Evolutionary conservation across 352 stramenopile species (phyloP).

Genomic region (Peronosclerospora sorghi): DNA sequence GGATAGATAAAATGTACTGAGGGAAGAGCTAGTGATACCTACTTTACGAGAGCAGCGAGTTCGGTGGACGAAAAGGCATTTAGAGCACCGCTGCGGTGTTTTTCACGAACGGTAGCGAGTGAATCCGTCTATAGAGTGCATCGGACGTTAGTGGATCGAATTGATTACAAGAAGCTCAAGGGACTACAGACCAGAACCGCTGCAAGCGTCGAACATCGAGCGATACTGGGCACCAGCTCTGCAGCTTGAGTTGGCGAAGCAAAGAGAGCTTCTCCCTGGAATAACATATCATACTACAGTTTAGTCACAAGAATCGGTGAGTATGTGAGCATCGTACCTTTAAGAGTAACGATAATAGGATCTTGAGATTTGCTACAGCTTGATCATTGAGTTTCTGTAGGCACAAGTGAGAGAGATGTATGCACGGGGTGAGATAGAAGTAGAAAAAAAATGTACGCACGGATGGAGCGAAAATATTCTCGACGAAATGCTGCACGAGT

Average conservation of each 20-base stretch:
- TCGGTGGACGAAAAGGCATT: constrained; percentile 31
- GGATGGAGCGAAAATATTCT: constrained; percentile 34
- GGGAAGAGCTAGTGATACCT: background rate
- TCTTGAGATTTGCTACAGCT: constrained; percentile 29
- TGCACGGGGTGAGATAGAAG: background rate
- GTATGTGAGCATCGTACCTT: constrained; percentile 22
- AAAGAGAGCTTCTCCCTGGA: constrained; percentile 40
- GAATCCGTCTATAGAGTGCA: constrained; percentile 35
- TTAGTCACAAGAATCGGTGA: background rate
- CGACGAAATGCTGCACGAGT: constrained; percentile 43
- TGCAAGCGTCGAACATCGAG: constrained; percentile 38
- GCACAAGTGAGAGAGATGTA: constrained; percentile 2
- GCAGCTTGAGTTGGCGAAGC: constrained; percentile 34
- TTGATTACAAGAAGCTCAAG: background rate
- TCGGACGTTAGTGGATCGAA: background rate
- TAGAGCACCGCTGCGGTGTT: constrained; percentile 37
- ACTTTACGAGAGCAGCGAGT: constrained; percentile 38
- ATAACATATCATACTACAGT: background rate
- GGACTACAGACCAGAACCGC: constrained; percentile 32
- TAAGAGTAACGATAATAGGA: constrained; percentile 34
- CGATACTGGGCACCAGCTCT: constrained; percentile 36
- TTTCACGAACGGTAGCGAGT: constrained; percentile 42
- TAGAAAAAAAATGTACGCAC: constrained; percentile 12
- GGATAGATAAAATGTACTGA: background rate
- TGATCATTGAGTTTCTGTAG: constrained; percentile 42